phyloP scores from a whole-genome alignment of 2,329 filamentous ascomycete genomes.

The Tolypocladium inflatum region DNA sequence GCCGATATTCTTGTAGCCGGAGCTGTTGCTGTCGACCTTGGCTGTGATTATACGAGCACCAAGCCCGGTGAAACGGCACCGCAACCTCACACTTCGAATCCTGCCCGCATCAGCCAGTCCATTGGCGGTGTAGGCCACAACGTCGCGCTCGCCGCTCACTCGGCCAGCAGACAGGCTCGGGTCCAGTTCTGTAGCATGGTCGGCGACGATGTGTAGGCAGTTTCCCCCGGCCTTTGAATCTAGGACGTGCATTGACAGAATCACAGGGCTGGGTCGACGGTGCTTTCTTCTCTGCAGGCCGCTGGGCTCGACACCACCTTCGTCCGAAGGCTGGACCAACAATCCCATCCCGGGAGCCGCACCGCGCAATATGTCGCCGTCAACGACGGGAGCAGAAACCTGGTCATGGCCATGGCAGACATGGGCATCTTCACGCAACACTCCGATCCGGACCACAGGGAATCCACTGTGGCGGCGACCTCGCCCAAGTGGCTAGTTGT shows the following conservation, averaged over 20 bases:
- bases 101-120: constrained; percentile 68
- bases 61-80: constrained; percentile 26
- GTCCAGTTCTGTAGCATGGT: constrained; percentile 74
- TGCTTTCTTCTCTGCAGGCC: constrained; percentile 55
- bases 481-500: constrained; percentile 71
- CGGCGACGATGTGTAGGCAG: constrained; percentile 60
- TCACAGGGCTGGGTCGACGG: constrained; percentile 58
- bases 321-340: constrained; percentile 46
- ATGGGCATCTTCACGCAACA: constrained; percentile 71
- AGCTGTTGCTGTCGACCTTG: constrained; percentile 80
- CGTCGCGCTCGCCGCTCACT: constrained; percentile 74
- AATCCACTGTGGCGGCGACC: constrained; percentile 42
- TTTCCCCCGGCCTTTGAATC: not conserved
- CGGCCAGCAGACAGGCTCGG: constrained; percentile 46
- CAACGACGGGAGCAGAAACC: constrained; percentile 73
- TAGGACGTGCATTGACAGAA: not conserved
- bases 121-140: constrained; percentile 91
- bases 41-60: constrained; percentile 58
- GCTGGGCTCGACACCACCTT: constrained; percentile 55
- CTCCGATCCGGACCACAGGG: constrained; percentile 48
- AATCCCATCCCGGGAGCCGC: constrained; percentile 42
- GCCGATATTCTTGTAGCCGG: constrained; percentile 77
- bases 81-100: constrained; percentile 73
- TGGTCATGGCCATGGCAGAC: constrained; percentile 91
- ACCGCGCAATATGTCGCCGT: constrained; percentile 90